These are phyloP conservation scores for Eucalyptus fibrosa DNA, from an alignment of 345 rosid genomes.

Conservation along the genomic window DNA sequence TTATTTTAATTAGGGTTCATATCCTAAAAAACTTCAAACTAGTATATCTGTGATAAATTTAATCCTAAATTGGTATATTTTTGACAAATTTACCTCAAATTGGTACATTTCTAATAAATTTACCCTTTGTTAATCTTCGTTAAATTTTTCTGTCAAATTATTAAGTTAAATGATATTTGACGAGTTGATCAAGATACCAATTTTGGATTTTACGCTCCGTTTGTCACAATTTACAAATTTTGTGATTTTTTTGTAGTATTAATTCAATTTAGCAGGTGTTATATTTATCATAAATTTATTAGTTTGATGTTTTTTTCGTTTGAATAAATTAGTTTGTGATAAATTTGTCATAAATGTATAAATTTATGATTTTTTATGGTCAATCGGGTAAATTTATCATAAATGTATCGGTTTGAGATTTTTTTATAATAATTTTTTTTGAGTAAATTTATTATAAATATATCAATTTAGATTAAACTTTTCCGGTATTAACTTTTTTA, in stretches of 20 bases:
- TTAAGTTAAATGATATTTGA: too few species aligned
- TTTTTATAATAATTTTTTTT: too few species aligned
- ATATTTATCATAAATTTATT: too few species aligned
- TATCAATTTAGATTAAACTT: rapidly evolving
- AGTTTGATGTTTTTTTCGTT: rapidly evolving
- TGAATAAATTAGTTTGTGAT: rapidly evolving
- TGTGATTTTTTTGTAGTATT: too few species aligned
- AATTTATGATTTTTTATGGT: too few species aligned
- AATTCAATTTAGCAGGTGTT: rapidly evolving
- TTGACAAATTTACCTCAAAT: too few species aligned
- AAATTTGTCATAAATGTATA: rapidly evolving
- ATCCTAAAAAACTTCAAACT: rapidly evolving
- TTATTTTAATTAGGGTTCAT: neutral
- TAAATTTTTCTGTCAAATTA: too few species aligned
- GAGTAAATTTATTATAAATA: rapidly evolving
- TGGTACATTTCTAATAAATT: rapidly evolving
- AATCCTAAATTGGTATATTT: rapidly evolving
- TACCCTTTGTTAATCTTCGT: rapidly evolving
- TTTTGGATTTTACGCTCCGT: too few species aligned
- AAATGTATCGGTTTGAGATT: too few species aligned
- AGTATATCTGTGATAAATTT: rapidly evolving
- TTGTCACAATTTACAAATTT: too few species aligned
- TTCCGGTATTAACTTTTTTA: neutral
- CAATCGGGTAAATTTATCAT: too few species aligned
- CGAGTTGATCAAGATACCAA: rapidly evolving